Conservation (phyloP, 805 yeast genomes). For the Candida andamanensis region DNA sequence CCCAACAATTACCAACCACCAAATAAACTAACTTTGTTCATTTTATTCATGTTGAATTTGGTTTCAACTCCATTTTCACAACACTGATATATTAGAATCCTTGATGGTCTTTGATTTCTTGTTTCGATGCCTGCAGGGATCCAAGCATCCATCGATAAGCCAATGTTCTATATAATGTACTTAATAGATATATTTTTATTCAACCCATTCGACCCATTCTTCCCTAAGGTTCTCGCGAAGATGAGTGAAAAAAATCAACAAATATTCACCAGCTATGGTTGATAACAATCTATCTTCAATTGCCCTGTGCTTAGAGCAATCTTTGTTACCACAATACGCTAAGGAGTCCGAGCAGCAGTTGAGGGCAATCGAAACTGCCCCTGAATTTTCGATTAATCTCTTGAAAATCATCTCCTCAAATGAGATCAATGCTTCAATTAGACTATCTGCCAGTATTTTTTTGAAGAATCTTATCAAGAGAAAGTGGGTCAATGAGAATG, state of each 20-base stretch:
- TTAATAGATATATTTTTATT: too few species aligned
- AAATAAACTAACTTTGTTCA: too few species aligned
- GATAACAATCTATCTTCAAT: slow-evolving; percentile 44
- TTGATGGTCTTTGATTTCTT: too few species aligned
- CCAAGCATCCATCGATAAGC: too few species aligned
- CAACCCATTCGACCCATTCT: too few species aligned
- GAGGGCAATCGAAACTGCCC: slow-evolving; percentile 54
- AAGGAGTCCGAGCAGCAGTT: slow-evolving; percentile 64
- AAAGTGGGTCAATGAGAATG: slow-evolving; percentile 88
- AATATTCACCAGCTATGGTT: slow-evolving; percentile 21
- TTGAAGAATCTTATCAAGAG: slow-evolving; percentile 84
- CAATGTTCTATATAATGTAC: too few species aligned
- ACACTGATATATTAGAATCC: too few species aligned
- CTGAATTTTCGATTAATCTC: slow-evolving; percentile 73
- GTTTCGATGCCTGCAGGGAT: too few species aligned
- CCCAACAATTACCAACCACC: slow-evolving; percentile 31
- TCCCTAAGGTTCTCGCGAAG: too few species aligned
- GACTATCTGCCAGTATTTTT: slow-evolving; percentile 86
- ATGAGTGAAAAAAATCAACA: too few species aligned
- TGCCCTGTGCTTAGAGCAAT: slow-evolving; percentile 52
- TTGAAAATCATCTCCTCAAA: slow-evolving; percentile 71
- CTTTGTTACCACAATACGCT: slow-evolving; percentile 60
- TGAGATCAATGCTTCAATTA: slow-evolving; percentile 47
- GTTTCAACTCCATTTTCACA: too few species aligned
- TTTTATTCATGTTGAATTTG: too few species aligned